Percentiles rank a stretch among this genome's conserved stretches.
Evolutionary conservation across 306 rosid species (phyloP).

Genomic region (Bauhinia variegata): DNA sequence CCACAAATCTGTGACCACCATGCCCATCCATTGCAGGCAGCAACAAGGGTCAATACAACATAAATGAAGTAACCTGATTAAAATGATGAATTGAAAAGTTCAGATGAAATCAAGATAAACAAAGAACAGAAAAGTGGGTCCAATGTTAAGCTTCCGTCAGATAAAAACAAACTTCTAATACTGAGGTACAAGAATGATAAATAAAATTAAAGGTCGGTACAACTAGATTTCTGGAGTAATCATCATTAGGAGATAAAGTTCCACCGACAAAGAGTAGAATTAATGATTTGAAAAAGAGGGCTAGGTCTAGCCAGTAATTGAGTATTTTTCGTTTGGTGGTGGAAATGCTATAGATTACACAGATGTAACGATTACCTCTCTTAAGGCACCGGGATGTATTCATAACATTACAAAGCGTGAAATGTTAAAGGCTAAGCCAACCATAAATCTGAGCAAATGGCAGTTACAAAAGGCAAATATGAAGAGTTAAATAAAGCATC

Average conservation of each 20-base stretch:
- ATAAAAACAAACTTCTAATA: slow-evolving; percentile 12
- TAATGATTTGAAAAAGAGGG: too few relatives aligned
- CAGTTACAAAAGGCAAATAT: slow-evolving; percentile 14
- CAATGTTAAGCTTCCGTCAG: slow-evolving; percentile 12
- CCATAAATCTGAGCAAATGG: slow-evolving; percentile 17
- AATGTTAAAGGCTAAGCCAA: slow-evolving; percentile 23
- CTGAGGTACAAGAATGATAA: neutral
- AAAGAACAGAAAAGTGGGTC: neutral
- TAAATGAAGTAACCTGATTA: slow-evolving; percentile 73
- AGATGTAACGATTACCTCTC: too few relatives aligned
- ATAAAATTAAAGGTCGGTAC: neutral
- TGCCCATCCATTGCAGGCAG: slow-evolving; percentile 81
- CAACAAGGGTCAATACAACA: slow-evolving; percentile 63
- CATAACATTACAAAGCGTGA: slow-evolving; percentile 18
- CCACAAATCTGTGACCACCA: slow-evolving; percentile 90
- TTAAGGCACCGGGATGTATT: neutral
- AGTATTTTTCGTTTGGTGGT: too few relatives aligned
- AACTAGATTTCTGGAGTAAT: too few relatives aligned
- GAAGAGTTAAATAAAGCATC: slow-evolving; percentile 21
- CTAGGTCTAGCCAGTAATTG: too few relatives aligned
- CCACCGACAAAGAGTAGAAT: too few relatives aligned
- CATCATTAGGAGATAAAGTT: too few relatives aligned
- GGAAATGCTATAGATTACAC: too few relatives aligned
- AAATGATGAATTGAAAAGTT: slow-evolving; percentile 36
- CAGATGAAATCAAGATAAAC: slow-evolving; percentile 32